Base-by-base conservation (phyloP, 176 grass and related monocot species). In the Cenchrus purpureus region DNA sequence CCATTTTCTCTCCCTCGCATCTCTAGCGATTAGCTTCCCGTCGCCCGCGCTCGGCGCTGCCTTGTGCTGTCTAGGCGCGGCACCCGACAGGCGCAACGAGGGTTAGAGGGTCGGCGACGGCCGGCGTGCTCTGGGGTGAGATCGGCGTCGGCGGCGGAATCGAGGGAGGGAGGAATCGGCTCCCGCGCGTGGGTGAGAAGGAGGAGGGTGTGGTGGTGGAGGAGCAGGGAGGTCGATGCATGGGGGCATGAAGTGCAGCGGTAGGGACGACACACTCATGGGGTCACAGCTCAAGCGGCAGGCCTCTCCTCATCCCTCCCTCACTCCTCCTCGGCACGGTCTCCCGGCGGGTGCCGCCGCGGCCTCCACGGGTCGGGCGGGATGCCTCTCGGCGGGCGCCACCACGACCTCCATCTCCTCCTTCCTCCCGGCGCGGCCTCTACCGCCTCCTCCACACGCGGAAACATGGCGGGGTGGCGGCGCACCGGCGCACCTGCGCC, bases 231-330 rank as follows among this genome's bases (percentile, higher is more conserved):
- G 49, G 80, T 15, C 68, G 59, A 74, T 93, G 73, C 69, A 87
- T 86, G 84, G 96, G 71, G 85, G 48, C 78, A 87, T 89, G 88
- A 90, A 90, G 79, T 79, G 86, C 31, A 79, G 86, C 29, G 82
- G 86, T 19, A 83, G 90, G 85, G 89, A 94, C 57, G 93, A 93
- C 90, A 81, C 84, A 57, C 87, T 89, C 80, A 92, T 93, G 86
- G 91, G 93, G 80, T 95, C 93, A 4, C 97, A 94, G 83, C 91
- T 95, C 68, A 95, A 93, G 75, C 88, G 91, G 12, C 86, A 25
- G 25, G 25, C 25, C 25, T 25, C 25, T 25, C 25, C 25, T 25
- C 25, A 25, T 25, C 25, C 25, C 25, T 25, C 25, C 25, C 25
- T 25, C 25, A 25, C 25, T 25, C 25, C 25, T 25, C 25, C 25